Base-by-base conservation (phyloP, 2,329 filamentous ascomycete species). In the Tolypocladium ophioglossoides region DNA sequence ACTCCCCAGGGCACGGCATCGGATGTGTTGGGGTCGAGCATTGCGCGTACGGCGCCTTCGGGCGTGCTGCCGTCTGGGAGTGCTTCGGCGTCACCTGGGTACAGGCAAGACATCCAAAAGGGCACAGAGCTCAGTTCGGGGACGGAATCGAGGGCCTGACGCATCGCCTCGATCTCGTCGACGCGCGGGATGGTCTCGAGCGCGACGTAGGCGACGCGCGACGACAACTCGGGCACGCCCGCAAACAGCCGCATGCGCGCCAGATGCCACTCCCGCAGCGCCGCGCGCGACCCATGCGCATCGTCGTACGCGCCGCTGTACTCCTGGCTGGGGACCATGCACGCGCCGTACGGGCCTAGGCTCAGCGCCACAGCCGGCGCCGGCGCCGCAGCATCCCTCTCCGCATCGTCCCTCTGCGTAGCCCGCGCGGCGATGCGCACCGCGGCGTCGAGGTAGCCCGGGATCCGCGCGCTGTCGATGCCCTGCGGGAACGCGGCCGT, bases 131-230 rank as follows among this genome's bases (percentile, higher is more conserved):
- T 63, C 51, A 64, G 61, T 2, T 59, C 54, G 7, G 66, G 57
- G 18, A 62, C 58, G 24, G 66, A 59, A 52, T 68, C 61, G 44
- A 70, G 57, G 11, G 76, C 72, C 51, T 70, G 70, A 53, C 80
- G 74, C 54, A 84, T 76, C 38, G 82, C 83, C 5, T 70, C 62
- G 37, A 87, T 75, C 68, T 87, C 85, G 58, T 84, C 79, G 2
- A 78, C 61, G n/a, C 81, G 70, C 3, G 82, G 83, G 18, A 88
- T 63, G 1, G 85, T 88, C 72, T 88, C 85, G 53, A 87, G 79
- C 0, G 84, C 82, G 44, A 87, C 65, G 59, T 78, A 79, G 55
- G 73, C 66, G 27, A 85, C 64, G 4, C 75, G 68, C n/a, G 63
- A 61, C 27, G 64, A 58, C n/a, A 76, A 55, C 2, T 64, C 60